Percentiles rank a stretch among this genome's conserved stretches.
Evolutionary conservation across 2,329 filamentous ascomycete genomes (phyloP).

Genomic region (Didymella arachidicola): DNA sequence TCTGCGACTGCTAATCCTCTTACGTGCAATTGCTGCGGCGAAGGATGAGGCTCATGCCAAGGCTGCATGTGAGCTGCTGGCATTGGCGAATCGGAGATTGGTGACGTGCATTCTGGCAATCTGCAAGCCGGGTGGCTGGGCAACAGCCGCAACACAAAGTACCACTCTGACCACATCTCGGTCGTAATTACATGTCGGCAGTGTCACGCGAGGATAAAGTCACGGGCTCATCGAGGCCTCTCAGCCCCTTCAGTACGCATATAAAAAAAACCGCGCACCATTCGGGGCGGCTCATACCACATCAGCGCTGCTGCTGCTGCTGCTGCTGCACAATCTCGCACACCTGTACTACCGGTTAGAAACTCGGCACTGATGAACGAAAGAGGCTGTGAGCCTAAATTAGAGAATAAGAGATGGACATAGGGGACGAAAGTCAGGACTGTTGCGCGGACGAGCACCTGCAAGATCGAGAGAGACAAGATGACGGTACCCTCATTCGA

Average conservation of each 20-base stretch:
- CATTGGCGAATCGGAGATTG: constrained; percentile 20
- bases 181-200: background rate
- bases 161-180: background rate
- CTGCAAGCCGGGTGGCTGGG: background rate
- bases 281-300: background rate
- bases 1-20: background rate
- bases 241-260: background rate
- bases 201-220: background rate
- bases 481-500: background rate
- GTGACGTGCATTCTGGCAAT: constrained; percentile 8
- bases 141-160: background rate
- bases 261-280: background rate
- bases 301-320: background rate
- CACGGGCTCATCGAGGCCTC: background rate
- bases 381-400: background rate
- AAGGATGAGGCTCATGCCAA: constrained; percentile 13
- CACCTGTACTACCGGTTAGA: background rate
- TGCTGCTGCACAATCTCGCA: background rate
- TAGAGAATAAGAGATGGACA: background rate
- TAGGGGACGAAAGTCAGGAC: background rate
- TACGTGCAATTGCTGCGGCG: background rate
- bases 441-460: background rate
- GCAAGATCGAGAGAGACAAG: background rate
- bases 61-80: constrained; percentile 4
- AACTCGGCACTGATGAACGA: background rate